Evolutionary conservation across 2,329 filamentous ascomycete genomes (phyloP), one percentile per base, ranked within the genome.

Genomic region (Dissoconium aciculare): DNA sequence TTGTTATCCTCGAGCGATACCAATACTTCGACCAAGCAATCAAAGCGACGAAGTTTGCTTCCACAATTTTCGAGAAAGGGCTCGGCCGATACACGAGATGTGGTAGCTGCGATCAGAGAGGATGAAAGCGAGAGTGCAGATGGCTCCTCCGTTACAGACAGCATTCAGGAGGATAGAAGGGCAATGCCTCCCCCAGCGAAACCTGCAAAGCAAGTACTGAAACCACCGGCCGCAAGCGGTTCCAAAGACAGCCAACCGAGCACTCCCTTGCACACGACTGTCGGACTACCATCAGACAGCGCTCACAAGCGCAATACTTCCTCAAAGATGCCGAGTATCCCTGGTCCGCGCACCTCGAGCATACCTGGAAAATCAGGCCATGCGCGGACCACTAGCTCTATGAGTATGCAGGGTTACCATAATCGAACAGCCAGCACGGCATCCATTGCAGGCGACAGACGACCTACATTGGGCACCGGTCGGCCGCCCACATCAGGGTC

Each of bases 41-140:
- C 37, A n/a, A 50, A 52, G 34, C 38, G 50, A 21, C 34, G 47
- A 17, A 53, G 49, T 32, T 35, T 52, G 27, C 40, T 53, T 12
- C 50, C 50, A 25, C 42, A 44, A 26, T 49, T 47, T 31, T 38
- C 41, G 15, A 37, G 44, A 25, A 46, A 42, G 26, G 21, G 28
- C 13, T 43, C 45, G 4, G 34, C 37, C 9, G 30, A 38, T 17
- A 35, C n/a, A n/a, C n/a, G 38, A 25, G 38, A 40, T 21, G 23
- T 31, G n/a, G 31, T 30, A 17, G 33, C 28, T 11, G 27, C 19
- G 21, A 43, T 43, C 23, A 32, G 29, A 30, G 45, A 46, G 26
- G 44, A 47, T 24, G 35, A 42, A 15, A 37, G 40, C 17, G 35
- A 41, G 16, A 38, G 37, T 24, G 31, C 35, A 11, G 32, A 34